Conservation (phyloP, 208 protist genomes). For the Trypanosomatidae sp. region DNA sequence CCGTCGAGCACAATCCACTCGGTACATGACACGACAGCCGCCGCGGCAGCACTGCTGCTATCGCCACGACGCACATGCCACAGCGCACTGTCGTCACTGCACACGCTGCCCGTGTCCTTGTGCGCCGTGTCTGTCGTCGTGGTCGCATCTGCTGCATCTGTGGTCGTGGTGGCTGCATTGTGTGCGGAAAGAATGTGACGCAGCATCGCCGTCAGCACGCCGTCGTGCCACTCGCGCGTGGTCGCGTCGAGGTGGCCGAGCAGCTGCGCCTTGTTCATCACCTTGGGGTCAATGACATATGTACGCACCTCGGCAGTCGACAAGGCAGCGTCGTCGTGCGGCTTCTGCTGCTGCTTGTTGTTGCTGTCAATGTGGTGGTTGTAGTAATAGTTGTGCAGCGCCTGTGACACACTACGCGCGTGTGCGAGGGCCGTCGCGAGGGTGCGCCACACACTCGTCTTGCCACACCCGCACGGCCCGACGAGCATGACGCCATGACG, state of each 20-base stretch:
- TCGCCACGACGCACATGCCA: not conserved
- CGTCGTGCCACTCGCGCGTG: constrained; percentile 99
- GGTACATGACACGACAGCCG: constrained; percentile 6
- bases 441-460: constrained; percentile 93
- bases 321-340: not conserved
- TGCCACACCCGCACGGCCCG: constrained; percentile 96
- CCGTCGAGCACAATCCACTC: constrained; percentile 99
- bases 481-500: constrained; percentile 99
- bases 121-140: not conserved
- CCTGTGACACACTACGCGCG: constrained; percentile 7
- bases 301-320: constrained; percentile 60
- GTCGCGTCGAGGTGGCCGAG: constrained; percentile 97
- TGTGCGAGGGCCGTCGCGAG: constrained; percentile 91
- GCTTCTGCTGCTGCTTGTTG: not conserved
- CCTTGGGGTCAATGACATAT: constrained; percentile 98
- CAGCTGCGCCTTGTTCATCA: constrained; percentile 96
- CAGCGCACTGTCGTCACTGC: too few species aligned
- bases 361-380: too few species aligned
- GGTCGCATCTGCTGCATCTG: not conserved
- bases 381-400: too few species aligned
- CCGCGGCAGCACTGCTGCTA: not conserved
- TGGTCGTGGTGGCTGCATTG: constrained; percentile 2
- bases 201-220: constrained; percentile 97
- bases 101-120: not conserved
- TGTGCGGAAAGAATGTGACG: constrained; percentile 91